Base-by-base conservation (phyloP, 202 grass and related monocot species). In the Schoenoplectus tabernaemontani region DNA sequence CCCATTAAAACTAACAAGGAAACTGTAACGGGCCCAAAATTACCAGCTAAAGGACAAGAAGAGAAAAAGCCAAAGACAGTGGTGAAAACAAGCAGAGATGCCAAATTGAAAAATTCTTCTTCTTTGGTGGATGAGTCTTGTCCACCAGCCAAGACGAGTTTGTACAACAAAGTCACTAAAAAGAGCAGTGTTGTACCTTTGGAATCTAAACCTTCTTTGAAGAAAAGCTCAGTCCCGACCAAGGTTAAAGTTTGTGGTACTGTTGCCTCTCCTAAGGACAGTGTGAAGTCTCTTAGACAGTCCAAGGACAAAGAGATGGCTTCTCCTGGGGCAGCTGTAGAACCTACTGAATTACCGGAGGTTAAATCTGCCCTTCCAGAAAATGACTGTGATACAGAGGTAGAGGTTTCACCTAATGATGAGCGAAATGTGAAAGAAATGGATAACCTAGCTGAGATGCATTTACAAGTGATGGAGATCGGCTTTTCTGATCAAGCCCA, bases 161-260 rank as follows among this genome's bases (percentile, higher is more conserved):
- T 91, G 78, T 84, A 93, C 37, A 91, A 82, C 73, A 99, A 91
- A 85, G 92, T 93, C 56, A 82, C 96, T 78, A 93, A 93, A 78
- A 99, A 99, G 85, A 93, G 92, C 86, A 99, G 90, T 88, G 92
- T 93, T 78, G 92, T 99, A 69, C 92, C 96, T 2, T 66, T 96
- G 22, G 96, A 99, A 79, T 89, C 86, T 57, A 99, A 93, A 92
- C 80, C 90, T 9, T 82, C 65, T 43, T 77, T 83, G 66, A 99
- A 88, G 83, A 99, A 99, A 89, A 24, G 81, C 80, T 53, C 85
- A 30, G 71, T 39, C 80, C 65, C 80, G 82, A 84, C 77, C 62
- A 96, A 99, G 75, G 73, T 57, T 84, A 99, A 87, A 88, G 66
- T 57, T 58, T 82, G 84, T 70, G 78, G 85, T 80, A 77, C 79